phyloP scores from a whole-genome alignment of 1,284 basidiomycete genomes.

The Apiotrichum sp. region DNA sequence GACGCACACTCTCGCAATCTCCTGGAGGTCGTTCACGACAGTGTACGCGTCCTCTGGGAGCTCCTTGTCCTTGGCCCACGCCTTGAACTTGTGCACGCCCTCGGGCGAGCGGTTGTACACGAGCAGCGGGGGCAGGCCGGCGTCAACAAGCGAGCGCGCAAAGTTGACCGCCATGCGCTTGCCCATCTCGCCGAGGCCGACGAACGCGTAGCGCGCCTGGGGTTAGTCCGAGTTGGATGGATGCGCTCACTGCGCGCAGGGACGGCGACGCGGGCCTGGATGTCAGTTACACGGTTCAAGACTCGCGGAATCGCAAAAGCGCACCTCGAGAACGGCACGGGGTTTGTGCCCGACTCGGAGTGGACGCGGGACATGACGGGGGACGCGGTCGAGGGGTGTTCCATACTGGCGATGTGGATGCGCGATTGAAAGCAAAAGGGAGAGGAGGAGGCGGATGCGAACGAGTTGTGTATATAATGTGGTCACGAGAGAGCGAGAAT shows the following conservation, averaged over 20 bases:
- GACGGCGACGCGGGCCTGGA: slow-evolving; percentile 1
- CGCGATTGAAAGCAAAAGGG: too few species aligned
- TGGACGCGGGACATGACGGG: slow-evolving; percentile 1
- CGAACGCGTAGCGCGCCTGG: slow-evolving; percentile 37
- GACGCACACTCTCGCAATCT: slow-evolving; percentile 40
- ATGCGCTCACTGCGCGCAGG: neutral
- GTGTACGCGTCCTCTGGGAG: slow-evolving; percentile 28
- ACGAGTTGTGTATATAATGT: too few species aligned
- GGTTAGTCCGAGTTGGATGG: too few species aligned
- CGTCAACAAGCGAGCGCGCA: slow-evolving; percentile 24
- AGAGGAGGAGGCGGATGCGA: too few species aligned
- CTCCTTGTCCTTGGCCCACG: slow-evolving; percentile 27
- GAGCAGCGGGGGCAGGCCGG: slow-evolving; percentile 39
- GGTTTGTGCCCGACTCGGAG: slow-evolving; percentile 6
- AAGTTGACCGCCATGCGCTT: slow-evolving; percentile 45
- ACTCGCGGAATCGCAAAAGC: neutral
- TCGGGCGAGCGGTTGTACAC: slow-evolving; percentile 45
- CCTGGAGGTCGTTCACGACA: slow-evolving; percentile 33
- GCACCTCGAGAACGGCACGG: slow-evolving; percentile 45
- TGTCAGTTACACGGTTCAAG: too few species aligned
- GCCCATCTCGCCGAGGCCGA: slow-evolving; percentile 48
- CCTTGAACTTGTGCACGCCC: slow-evolving; percentile 35
- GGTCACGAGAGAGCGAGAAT: too few species aligned
- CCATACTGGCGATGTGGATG: neutral
- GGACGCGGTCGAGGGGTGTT: neutral